Evolutionary conservation across 176 grass and related monocot genomes (phyloP).

Genomic region (Puccinellia tenuiflora): DNA sequence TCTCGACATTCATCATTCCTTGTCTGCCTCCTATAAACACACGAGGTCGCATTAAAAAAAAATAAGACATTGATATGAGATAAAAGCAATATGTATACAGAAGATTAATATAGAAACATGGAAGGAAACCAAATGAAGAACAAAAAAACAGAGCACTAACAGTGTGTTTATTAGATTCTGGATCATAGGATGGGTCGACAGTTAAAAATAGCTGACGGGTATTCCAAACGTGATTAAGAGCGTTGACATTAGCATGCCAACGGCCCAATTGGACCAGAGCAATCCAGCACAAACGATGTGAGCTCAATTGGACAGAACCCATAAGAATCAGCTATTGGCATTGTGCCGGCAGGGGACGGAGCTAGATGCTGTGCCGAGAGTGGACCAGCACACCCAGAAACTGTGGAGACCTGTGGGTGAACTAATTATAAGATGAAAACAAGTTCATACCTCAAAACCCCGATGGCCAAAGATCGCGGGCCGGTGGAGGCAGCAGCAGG

Average conservation of each 20-base stretch:
- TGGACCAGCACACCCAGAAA: not conserved
- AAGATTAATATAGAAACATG: not conserved
- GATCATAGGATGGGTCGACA: not conserved
- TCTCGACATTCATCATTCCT: slow-evolving; percentile 31
- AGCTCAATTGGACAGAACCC: not conserved
- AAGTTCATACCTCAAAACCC: not conserved
- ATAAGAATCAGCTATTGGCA: not conserved
- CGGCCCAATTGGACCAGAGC: not conserved
- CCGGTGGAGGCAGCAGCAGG: not conserved
- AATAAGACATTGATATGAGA: not conserved
- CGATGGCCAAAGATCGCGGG: not conserved
- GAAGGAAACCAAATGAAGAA: not conserved
- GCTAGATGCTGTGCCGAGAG: not conserved
- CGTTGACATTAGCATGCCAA: not conserved
- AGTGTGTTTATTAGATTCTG: not conserved
- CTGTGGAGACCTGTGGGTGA: not conserved
- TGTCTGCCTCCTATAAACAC: slow-evolving; percentile 15
- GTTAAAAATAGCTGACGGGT: not conserved
- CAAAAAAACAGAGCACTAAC: not conserved
- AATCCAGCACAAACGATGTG: not conserved
- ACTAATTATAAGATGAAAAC: not conserved
- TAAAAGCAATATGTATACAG: not conserved
- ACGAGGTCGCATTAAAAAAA: not conserved
- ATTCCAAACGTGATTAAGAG: not conserved
- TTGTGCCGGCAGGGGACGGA: not conserved